Percentiles rank a stretch among this genome's conserved stretches.
phyloP scores from a whole-genome alignment of 2,329 filamentous ascomycete species.

The Elsinoe ampelina region DNA sequence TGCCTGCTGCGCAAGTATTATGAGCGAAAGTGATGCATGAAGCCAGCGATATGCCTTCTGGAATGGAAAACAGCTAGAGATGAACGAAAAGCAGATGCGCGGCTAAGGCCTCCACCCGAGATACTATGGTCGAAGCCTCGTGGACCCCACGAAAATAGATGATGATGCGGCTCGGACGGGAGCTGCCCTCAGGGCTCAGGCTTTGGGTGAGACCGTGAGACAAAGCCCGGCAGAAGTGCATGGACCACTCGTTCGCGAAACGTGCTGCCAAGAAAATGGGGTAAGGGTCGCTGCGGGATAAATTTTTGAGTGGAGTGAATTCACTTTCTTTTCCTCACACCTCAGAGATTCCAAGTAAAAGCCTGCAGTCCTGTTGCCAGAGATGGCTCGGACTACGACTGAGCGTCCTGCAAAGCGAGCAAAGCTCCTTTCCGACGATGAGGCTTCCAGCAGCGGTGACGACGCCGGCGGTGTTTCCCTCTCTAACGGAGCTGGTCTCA shows the following conservation, averaged over 20 bases:
- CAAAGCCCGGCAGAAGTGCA: background rate
- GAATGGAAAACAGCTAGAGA: too few species aligned
- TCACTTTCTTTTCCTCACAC: background rate
- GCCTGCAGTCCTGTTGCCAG: too few species aligned
- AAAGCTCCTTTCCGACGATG: constrained; percentile 24
- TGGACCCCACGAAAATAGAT: background rate
- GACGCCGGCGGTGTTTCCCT: constrained; percentile 21
- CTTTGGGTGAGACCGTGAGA: too few species aligned
- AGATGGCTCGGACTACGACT: constrained; percentile 11
- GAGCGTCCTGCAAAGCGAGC: constrained; percentile 24
- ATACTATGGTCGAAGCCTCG: background rate
- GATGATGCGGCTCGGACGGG: constrained; percentile 6
- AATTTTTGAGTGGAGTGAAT: background rate
- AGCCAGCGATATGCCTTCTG: too few species aligned
- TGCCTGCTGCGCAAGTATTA: background rate
- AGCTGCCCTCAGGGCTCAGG: too few species aligned
- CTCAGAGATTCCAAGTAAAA: background rate
- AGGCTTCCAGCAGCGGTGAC: constrained; percentile 19
- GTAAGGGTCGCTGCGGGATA: background rate
- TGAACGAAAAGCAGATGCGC: background rate
- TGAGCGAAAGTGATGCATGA: background rate
- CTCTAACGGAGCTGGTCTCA: constrained; percentile 38
- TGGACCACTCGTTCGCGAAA: background rate
- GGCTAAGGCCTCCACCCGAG: background rate
- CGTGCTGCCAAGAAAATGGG: background rate